These are phyloP conservation scores for Leccinum ochraceum DNA, from an alignment of 768 basidiomycete species.

Conservation along the genomic window DNA sequence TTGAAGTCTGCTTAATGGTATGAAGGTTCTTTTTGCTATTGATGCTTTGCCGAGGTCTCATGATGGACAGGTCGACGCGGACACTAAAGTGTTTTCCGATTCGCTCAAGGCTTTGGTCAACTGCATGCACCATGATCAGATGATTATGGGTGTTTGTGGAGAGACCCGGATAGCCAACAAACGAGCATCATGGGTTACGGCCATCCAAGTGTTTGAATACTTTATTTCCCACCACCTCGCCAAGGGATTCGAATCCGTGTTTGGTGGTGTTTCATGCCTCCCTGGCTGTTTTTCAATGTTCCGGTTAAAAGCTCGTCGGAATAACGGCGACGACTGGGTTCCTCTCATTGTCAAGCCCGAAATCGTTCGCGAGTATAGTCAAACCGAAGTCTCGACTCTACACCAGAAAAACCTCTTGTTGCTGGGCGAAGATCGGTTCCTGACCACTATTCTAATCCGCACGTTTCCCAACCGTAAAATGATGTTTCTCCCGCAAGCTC, in stretches of 20 bases:
- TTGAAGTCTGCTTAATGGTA: constrained; percentile 97
- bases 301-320: constrained; percentile 89
- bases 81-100: constrained; percentile 92
- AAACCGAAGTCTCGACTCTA: constrained; percentile 87
- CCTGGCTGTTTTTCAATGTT: constrained; percentile 99
- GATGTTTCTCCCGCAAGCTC: constrained; percentile 98
- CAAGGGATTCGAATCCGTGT: constrained; percentile 98
- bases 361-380: constrained; percentile 96
- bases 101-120: constrained; percentile 92
- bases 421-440: constrained; percentile 97
- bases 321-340: constrained; percentile 92
- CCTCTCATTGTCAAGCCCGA: constrained; percentile 96
- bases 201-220: constrained; percentile 98
- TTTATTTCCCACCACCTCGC: constrained; percentile 99
- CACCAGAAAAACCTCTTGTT: constrained; percentile 98
- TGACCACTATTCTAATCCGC: constrained; percentile 93
- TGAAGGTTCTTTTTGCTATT: constrained; percentile 28
- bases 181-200: constrained; percentile 96
- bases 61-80: constrained; percentile 84
- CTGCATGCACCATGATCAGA: constrained; percentile 97
- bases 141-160: constrained; percentile 99
- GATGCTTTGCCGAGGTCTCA: constrained; percentile 12
- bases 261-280: constrained; percentile 98
- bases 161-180: constrained; percentile 99
- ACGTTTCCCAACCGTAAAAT: constrained; percentile 99